Evolutionary conservation across 2,329 filamentous ascomycete species (phyloP), one percentile per base, ranked within the genome.

Genomic region (Xenoacremonium recifei): DNA sequence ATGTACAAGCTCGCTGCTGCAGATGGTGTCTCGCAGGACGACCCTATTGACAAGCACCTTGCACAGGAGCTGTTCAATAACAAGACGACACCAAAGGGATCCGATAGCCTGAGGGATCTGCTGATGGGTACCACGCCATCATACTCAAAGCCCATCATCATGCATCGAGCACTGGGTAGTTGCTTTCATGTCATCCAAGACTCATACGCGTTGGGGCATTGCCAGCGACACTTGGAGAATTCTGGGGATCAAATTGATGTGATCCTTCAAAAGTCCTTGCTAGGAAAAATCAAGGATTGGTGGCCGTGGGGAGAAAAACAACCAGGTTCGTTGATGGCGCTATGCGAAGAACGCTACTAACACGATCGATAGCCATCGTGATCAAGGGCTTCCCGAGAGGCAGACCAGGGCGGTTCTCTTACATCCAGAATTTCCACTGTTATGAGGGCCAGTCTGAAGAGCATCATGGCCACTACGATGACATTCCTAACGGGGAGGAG

Each of bases 1-100:
- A 52, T 52, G 49, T 52, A 50, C 1, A 52, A 52, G 12, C 49
- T 52, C 21, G 49, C 49, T 1, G 42, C 37, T 12, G 49, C 46
- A 0, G 11, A 49, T 0, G 29, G 44, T 2, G 11, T 52, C 4
- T 35, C 30, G 0, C 40, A 49, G 10, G 16, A 38, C 0, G 43
- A 49, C 3, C 3, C 4, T 0, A 35, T 52, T 0, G 31, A n/a
- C 2, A 3, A 39, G 1, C 31, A 34, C 2, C 36, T 49, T 11
- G 29, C 0, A 42, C 35, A 0, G 38, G 39, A 0, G 39, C 31
- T 13, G 51, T 51, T 13, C n/a, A 36, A 25, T 3, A 19, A 37
- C 30, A 37, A 40, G 0, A 43, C 48, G 1, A 37, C 39, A 1
- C 49, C 49, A 1, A 37, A 36, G 1, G 35, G 39, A 18, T 25